Percentiles rank a stretch among this genome's conserved stretches.
Evolutionary conservation across 805 yeast species (phyloP).

Genomic region (Candida pseudofarinosa): DNA sequence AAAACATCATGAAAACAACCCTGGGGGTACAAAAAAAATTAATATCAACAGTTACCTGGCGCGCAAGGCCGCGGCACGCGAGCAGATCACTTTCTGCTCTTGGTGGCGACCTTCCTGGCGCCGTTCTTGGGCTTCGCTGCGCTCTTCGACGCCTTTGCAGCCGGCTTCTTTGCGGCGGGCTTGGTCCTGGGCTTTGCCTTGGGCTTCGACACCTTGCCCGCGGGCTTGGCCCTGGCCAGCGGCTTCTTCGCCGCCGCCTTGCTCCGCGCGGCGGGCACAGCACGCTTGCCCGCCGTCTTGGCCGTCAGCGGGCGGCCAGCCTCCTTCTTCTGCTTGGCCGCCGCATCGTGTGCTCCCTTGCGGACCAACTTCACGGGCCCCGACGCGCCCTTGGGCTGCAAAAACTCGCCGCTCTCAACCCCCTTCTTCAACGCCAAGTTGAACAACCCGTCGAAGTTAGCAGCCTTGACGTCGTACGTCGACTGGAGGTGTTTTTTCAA

Average conservation of each 20-base stretch:
- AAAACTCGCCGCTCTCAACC: slow-evolving; percentile 68
- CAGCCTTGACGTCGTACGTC: slow-evolving; percentile 53
- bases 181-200: slow-evolving; percentile 12
- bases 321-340: slow-evolving; percentile 6
- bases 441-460: slow-evolving; percentile 70
- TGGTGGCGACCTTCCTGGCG: slow-evolving; percentile 9
- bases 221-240: slow-evolving; percentile 14
- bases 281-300: slow-evolving; percentile 17
- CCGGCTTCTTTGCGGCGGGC: slow-evolving; percentile 14
- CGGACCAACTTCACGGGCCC: slow-evolving; percentile 74
- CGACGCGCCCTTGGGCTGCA: slow-evolving; percentile 87
- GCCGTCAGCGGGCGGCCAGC: slow-evolving; percentile 30
- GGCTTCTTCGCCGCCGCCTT: slow-evolving; percentile 13
- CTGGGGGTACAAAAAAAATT: not conserved
- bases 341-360: slow-evolving; percentile 19
- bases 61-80: no score
- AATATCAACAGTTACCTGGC: not conserved
- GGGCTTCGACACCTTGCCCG: slow-evolving; percentile 9
- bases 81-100: not conserved
- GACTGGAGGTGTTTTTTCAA: slow-evolving; percentile 76
- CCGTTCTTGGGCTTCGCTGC: slow-evolving; percentile 20
- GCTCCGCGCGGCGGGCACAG: slow-evolving; percentile 6
- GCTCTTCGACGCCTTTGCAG: slow-evolving; percentile 21
- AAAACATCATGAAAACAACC: not conserved
- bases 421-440: slow-evolving; percentile 78